Conservation (phyloP, 306 rosid species). For the Biancaea sappan region DNA sequence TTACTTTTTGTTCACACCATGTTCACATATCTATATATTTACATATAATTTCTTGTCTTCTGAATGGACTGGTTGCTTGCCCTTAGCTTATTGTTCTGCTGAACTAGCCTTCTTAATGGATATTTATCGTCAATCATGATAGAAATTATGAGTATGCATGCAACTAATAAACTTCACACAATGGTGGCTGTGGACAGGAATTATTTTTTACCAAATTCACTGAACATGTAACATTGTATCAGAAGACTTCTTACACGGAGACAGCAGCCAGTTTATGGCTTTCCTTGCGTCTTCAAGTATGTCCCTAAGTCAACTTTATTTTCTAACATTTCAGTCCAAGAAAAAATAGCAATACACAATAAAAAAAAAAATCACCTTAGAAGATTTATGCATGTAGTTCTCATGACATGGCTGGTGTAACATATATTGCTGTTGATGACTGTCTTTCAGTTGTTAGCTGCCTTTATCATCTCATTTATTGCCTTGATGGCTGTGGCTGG, state of each 20-base stretch:
- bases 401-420: conserved; percentile 10
- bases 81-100: background rate
- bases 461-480: conserved; percentile 75
- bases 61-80: conserved; percentile 23
- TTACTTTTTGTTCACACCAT: background rate
- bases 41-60: conserved; percentile 6
- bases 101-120: conserved; percentile 10
- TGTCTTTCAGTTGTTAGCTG: conserved; percentile 79
- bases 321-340: conserved; percentile 7
- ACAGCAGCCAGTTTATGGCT: conserved; percentile 95
- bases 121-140: conserved; percentile 5
- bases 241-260: conserved; percentile 93
- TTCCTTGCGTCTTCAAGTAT: conserved; percentile 93
- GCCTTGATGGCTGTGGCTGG: conserved; percentile 94
- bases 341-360: conserved; percentile 6
- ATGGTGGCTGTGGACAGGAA: conserved; percentile 56
- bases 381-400: conserved; percentile 13
- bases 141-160: background rate
- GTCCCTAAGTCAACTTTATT: conserved; percentile 17
- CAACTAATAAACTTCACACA: conserved; percentile 26
- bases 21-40: background rate
- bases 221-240: conserved; percentile 69
- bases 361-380: conserved; percentile 7
- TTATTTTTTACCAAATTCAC: conserved; percentile 71
- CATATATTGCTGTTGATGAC: conserved; percentile 26